Base-by-base conservation (phyloP, 768 basidiomycete species). In the Thelephora ganbajun region DNA sequence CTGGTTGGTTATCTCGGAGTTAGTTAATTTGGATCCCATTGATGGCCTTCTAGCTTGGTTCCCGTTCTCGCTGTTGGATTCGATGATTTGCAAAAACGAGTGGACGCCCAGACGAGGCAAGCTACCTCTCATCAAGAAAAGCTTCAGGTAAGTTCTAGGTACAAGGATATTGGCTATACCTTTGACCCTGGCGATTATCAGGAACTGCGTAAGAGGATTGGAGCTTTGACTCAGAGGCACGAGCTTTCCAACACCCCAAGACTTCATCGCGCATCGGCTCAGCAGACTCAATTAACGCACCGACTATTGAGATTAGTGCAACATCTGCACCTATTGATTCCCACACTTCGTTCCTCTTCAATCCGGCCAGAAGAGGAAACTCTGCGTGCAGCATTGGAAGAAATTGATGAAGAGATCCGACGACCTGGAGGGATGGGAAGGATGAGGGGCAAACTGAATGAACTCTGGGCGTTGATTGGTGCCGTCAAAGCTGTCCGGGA, bases 381-480 rank as follows among this genome's bases (percentile, higher is more conserved):
- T 43, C 63, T 92, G 47, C 72, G 86, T 18, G 73, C 74, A 1
- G 69, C 66, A 51, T 66, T 91, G 22, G 88, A 91, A 59, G 77
- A 79, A 52, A 71, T 89, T 44, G 77, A 81, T 56, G 80, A 80
- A 46, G 86, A 89, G 59, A 58, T 89, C 50, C 73, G 75, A 36
- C 55, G 65, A 48, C 69, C 66, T 0, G 71, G 71, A 1, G 71
- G 66, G 11, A 62, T 68, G 58, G 76, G 82, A 45, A 64, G 82
- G 56, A 68, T 83, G 64, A 72, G 76, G 33, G 79, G 79, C 39
- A 85, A 83, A 57, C 58, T 87, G 57, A 86, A 84, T 53, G 89
- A 91, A 58, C 65, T 92, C 22, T 92, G 89, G 89, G 86, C 85
- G 13, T 66, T 86, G 12, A 72, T 91, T 7, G 86, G 86, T 3